These are phyloP conservation scores for Plasmodium yoelii DNA, from an alignment of 169 alveolate genomes.

Conservation along the genomic window DNA sequence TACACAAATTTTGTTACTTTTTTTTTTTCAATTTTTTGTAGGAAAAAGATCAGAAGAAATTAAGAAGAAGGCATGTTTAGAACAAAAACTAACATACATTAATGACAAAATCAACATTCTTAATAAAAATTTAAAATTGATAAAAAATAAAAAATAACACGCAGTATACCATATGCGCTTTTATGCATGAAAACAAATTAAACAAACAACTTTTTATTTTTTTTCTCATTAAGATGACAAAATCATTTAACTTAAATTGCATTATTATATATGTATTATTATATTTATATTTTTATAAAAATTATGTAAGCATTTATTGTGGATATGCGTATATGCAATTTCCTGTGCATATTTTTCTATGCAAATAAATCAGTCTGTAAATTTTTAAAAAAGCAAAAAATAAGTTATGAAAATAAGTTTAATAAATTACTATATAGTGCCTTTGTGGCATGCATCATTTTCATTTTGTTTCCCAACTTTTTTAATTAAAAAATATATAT, in stretches of 20 bases:
- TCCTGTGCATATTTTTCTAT: not conserved
- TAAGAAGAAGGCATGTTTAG: constrained; percentile 40
- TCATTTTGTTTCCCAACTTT: too few species aligned
- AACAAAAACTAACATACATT: constrained; percentile 22
- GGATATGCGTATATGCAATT: not conserved
- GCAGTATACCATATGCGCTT: not conserved
- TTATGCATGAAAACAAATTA: not conserved
- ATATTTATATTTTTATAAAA: too few species aligned
- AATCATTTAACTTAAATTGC: too few species aligned
- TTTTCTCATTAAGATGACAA: too few species aligned
- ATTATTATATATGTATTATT: too few species aligned
- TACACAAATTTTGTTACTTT: not conserved
- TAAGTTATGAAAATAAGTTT: too few species aligned
- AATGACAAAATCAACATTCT: constrained; percentile 58
- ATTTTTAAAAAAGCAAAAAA: too few species aligned
- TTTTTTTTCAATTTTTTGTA: not conserved
- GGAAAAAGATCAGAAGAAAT: constrained; percentile 66
- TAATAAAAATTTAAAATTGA: constrained; percentile 34
- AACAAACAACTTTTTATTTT: not conserved
- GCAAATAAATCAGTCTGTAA: too few species aligned
- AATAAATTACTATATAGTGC: too few species aligned
- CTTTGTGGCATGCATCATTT: too few species aligned
- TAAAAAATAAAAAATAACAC: not conserved
- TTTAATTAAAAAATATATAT: too few species aligned
- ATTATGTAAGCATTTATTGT: too few species aligned